Evolutionary conservation across 129 eudicot genomes (phyloP).

Genomic region (Smallanthus sonchifolius): DNA sequence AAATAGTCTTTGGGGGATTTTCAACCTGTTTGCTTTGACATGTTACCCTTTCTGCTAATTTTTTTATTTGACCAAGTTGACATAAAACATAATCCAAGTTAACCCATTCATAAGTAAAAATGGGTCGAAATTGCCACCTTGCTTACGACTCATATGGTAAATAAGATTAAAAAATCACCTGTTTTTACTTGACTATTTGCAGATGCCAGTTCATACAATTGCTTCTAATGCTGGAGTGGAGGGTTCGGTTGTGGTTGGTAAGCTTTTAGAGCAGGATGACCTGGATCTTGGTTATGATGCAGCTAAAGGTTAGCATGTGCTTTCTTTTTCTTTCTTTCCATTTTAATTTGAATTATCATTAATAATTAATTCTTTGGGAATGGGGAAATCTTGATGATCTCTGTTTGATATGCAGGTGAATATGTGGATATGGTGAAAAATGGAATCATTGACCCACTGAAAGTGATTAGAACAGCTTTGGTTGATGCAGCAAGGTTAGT

Average conservation of each 20-base stretch:
- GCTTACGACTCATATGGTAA: background rate
- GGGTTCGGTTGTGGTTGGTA: constrained; percentile 85
- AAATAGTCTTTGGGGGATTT: background rate
- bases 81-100: background rate
- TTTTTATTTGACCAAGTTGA: background rate
- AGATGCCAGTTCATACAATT: constrained; percentile 80
- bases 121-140: background rate
- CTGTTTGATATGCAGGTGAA: constrained; percentile 47
- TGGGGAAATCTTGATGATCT: background rate
- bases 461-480: constrained; percentile 83
- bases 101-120: background rate
- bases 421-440: constrained; percentile 86
- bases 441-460: constrained; percentile 85
- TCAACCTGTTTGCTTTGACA: background rate
- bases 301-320: constrained; percentile 52
- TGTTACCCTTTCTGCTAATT: background rate
- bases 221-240: constrained; percentile 86
- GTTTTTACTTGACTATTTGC: constrained; percentile 7
- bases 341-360: background rate
- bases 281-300: constrained; percentile 90
- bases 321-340: background rate
- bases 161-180: background rate
- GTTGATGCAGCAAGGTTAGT: constrained; percentile 88
- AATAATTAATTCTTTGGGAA: background rate
- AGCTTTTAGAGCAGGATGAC: constrained; percentile 75